Evolutionary conservation across 139 green algal genomes (phyloP).

Genomic region (Limnomonas spitsbergensis): DNA sequence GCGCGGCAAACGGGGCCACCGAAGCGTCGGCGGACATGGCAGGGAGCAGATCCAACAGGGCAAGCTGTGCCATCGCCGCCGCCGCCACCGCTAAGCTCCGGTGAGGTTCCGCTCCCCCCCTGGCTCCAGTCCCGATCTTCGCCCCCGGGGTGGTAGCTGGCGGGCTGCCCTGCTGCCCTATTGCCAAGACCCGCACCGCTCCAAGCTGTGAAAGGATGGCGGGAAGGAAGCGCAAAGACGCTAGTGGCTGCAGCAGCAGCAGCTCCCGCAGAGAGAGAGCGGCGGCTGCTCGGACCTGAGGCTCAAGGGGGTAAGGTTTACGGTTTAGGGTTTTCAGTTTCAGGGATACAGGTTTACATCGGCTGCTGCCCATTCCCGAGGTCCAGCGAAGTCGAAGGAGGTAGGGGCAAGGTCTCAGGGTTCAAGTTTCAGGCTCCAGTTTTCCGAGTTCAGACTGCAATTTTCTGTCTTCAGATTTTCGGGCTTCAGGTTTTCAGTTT

Average conservation of each 20-base stretch:
- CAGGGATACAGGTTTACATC: too few relatives aligned
- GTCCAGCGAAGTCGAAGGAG: too few relatives aligned
- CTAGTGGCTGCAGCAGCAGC: constrained; percentile 24
- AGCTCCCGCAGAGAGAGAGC: constrained; percentile 24
- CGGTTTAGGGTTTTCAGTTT: too few relatives aligned
- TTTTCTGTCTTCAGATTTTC: too few relatives aligned
- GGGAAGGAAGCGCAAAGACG: constrained; percentile 33
- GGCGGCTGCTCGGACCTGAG: neutral
- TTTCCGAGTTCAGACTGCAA: too few relatives aligned
- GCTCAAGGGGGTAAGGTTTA: neutral
- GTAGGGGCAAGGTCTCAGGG: too few relatives aligned
- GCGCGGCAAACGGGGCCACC: constrained; percentile 41
- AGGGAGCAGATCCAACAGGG: constrained; percentile 33
- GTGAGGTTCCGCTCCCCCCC: neutral
- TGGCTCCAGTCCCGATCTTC: neutral
- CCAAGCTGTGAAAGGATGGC: neutral
- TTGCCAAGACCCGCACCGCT: neutral
- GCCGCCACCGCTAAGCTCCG: neutral
- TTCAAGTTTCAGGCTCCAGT: too few relatives aligned
- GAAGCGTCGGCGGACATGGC: constrained; percentile 26
- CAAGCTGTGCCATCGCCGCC: constrained; percentile 23
- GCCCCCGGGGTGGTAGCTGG: neutral
- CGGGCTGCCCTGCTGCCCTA: neutral
- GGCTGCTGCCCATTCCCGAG: too few relatives aligned
- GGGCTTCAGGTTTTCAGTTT: too few relatives aligned